These are phyloP conservation scores for Neohortaea acidophila DNA, from an alignment of 495 filamentous ascomycete species.

Conservation along the genomic window DNA sequence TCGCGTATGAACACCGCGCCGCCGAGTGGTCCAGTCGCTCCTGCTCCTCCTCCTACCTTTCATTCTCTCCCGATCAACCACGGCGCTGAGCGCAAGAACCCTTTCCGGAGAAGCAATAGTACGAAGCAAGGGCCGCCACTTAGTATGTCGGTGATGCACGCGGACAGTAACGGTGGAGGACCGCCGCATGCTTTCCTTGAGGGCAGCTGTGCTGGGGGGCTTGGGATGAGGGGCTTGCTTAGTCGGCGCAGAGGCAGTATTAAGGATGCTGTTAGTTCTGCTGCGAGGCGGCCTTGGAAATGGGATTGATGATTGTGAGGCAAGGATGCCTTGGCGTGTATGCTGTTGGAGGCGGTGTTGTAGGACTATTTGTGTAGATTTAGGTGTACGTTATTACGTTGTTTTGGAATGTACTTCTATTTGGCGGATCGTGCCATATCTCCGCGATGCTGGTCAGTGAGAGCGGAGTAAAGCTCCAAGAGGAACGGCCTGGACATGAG, in stretches of 20 bases:
- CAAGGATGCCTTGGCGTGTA: neutral
- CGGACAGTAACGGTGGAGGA: neutral
- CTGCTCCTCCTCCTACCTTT: neutral
- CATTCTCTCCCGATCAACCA: neutral
- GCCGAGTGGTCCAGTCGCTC: neutral
- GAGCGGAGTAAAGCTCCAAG: no score
- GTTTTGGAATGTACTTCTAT: no score
- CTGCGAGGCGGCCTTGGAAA: neutral
- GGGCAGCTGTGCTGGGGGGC: neutral
- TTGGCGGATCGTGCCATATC: no score
- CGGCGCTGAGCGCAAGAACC: conserved; percentile 5
- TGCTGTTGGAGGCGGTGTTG: neutral
- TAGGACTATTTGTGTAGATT: no score
- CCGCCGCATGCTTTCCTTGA: neutral
- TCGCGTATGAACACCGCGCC: conserved; percentile 2
- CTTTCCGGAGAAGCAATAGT: conserved; percentile 6
- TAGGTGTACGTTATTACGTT: no score
- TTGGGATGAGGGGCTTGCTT: neutral
- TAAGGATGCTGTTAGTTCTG: conserved; percentile 13
- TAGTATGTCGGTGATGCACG: neutral
- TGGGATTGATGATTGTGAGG: no score
- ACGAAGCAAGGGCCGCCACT: neutral
- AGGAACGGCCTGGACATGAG: no score
- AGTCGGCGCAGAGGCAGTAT: conserved; percentile 11
- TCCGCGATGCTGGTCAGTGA: no score